A percentile compares a stretch with the other conserved stretches of the same genome.
phyloP scores from a whole-genome alignment of 805 yeast genomes.

The Candida berthetii region DNA sequence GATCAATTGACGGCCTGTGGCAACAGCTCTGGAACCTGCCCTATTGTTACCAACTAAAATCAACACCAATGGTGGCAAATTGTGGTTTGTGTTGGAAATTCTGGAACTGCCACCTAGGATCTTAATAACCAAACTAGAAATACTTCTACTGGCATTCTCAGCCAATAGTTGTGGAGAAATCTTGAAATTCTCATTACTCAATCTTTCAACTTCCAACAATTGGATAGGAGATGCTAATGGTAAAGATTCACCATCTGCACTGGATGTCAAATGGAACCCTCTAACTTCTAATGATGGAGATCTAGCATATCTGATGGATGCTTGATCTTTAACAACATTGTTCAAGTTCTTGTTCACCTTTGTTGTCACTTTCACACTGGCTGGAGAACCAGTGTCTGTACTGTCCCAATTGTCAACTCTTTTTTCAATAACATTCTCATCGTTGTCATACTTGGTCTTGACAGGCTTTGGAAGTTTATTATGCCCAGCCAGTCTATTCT shows the following conservation, averaged over 20 bases:
- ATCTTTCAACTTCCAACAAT: conserved; percentile 65
- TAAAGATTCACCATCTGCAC: conserved; percentile 23
- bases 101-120: conserved; percentile 68
- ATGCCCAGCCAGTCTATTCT: conserved; percentile 66
- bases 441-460: conserved; percentile 51
- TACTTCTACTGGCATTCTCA: conserved; percentile 67
- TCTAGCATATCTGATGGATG: conserved; percentile 11
- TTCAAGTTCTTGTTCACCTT: not conserved
- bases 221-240: conserved; percentile 76
- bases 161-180: conserved; percentile 37
- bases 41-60: conserved; percentile 68
- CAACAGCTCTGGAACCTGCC: conserved; percentile 70
- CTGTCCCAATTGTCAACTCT: conserved; percentile 8
- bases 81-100: conserved; percentile 60
- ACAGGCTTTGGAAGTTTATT: conserved; percentile 40
- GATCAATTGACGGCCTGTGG: conserved; percentile 71
- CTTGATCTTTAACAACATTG: conserved; percentile 5
- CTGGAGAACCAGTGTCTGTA: conserved; percentile 5
- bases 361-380: conserved; percentile 4
- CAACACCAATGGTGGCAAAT: conserved; percentile 72
- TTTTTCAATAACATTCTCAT: conserved; percentile 56
- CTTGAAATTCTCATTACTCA: conserved; percentile 47
- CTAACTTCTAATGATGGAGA: conserved; percentile 8
- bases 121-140: conserved; percentile 51
- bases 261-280: conserved; percentile 9